phyloP scores from a whole-genome alignment of 345 rosid species.

The Clarkia xantiana region DNA sequence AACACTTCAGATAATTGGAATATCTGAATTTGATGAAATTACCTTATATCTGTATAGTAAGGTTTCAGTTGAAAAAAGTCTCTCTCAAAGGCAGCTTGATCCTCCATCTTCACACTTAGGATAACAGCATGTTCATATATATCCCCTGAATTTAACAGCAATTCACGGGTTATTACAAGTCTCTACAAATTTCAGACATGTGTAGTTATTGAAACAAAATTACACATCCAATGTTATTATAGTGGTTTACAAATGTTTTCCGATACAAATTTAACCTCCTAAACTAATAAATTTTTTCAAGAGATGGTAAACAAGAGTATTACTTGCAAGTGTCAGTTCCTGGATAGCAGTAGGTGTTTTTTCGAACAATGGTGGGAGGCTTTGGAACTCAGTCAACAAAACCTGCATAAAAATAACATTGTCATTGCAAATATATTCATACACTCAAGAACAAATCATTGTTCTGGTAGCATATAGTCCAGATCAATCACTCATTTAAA shows the following conservation, averaged over 20 bases:
- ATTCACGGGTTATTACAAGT: background rate
- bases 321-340: slow-evolving; percentile 78
- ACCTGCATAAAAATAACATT: slow-evolving; percentile 30
- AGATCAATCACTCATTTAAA: no score
- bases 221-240: no score
- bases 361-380: slow-evolving; percentile 88
- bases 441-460: background rate
- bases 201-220: no score
- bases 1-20: no score
- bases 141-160: slow-evolving; percentile 42
- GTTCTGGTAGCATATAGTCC: no score
- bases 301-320: background rate
- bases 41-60: slow-evolving; percentile 84
- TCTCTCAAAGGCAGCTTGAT: slow-evolving; percentile 93
- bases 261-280: no score
- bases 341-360: slow-evolving; percentile 41
- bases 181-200: background rate
- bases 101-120: slow-evolving; percentile 73
- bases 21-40: slow-evolving; percentile 4
- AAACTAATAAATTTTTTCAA: no score
- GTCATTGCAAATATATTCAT: background rate
- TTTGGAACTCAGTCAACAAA: slow-evolving; percentile 51
- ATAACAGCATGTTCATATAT: slow-evolving; percentile 86
- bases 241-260: no score
- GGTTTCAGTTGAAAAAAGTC: slow-evolving; percentile 95